Conservation (phyloP, 2,329 filamentous ascomycete genomes). For the Teratosphaeria epicoccoides region DNA sequence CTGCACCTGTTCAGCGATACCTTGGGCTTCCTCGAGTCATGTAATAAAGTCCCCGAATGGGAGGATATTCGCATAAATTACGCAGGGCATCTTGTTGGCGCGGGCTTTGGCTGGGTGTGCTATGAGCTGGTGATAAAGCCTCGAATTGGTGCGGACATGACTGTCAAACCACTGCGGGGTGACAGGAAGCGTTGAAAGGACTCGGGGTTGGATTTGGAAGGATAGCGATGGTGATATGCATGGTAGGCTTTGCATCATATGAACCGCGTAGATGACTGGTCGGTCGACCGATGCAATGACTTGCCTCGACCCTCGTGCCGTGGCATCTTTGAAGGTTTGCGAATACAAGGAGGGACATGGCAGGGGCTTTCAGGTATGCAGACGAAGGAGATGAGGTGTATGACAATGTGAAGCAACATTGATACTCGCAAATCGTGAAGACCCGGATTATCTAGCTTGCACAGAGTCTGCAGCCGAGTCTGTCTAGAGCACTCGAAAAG, state of each 20-base stretch:
- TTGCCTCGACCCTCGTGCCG: too few relatives aligned
- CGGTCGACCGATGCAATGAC: too few relatives aligned
- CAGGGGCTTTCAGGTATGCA: not conserved
- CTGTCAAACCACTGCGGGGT: not conserved
- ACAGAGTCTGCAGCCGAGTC: conserved; percentile 14
- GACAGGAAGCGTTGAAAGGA: not conserved
- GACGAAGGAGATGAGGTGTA: not conserved
- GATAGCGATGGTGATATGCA: too few relatives aligned
- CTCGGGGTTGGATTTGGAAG: not conserved
- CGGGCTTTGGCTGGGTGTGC: not conserved
- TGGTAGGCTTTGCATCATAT: too few relatives aligned
- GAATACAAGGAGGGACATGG: too few relatives aligned
- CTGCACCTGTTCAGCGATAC: not conserved
- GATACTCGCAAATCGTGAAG: conserved; percentile 2
- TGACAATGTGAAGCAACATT: not conserved
- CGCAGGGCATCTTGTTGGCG: not conserved
- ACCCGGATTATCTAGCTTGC: conserved; percentile 20
- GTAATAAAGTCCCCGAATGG: not conserved
- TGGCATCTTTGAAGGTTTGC: too few relatives aligned
- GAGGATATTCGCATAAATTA: not conserved
- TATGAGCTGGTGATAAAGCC: not conserved
- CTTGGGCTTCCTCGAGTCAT: not conserved
- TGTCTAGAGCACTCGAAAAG: conserved; percentile 1
- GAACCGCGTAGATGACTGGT: too few relatives aligned
- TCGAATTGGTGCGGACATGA: not conserved